These are phyloP conservation scores for Crithidia bombi DNA, from an alignment of 208 protist species.

Conservation along the genomic window DNA sequence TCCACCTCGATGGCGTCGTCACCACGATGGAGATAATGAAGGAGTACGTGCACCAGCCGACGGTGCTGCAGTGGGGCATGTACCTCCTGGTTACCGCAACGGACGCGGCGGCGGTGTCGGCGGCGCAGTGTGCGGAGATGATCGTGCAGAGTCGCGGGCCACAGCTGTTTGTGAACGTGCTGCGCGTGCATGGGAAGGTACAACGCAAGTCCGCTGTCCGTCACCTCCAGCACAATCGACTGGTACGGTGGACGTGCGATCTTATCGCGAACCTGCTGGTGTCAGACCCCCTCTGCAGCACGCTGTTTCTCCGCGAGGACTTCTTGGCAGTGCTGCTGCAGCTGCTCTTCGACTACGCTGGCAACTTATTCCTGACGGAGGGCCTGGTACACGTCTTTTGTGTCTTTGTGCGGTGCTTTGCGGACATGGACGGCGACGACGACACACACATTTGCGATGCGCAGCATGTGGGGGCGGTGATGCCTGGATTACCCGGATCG, in stretches of 20 bases:
- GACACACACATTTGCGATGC: neutral
- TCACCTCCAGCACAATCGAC: slow-evolving; percentile 29
- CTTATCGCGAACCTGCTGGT: slow-evolving; percentile 50
- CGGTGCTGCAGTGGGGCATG: slow-evolving; percentile 76
- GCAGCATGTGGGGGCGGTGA: neutral
- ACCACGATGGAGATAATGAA: slow-evolving; percentile 86
- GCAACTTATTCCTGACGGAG: slow-evolving; percentile 24
- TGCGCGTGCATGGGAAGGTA: slow-evolving; percentile 51
- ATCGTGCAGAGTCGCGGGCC: slow-evolving; percentile 55
- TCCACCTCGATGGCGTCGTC: slow-evolving; percentile 67
- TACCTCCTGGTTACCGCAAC: slow-evolving; percentile 65
- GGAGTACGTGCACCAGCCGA: slow-evolving; percentile 66
- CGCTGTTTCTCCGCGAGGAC: slow-evolving; percentile 49
- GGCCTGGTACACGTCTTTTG: slow-evolving; percentile 32
- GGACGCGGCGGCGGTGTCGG: slow-evolving; percentile 30
- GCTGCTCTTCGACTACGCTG: slow-evolving; percentile 38
- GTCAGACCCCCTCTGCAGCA: slow-evolving; percentile 31
- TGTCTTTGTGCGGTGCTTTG: slow-evolving; percentile 32
- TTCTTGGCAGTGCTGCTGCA: slow-evolving; percentile 47
- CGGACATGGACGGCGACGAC: slow-evolving; percentile 4
- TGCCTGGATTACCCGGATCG: neutral
- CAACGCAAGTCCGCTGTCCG: slow-evolving; percentile 21
- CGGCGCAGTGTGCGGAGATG: slow-evolving; percentile 37
- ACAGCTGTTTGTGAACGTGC: slow-evolving; percentile 55
- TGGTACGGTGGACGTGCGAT: slow-evolving; percentile 51